These are phyloP conservation scores for Umbelopsis vinacea DNA, from an alignment of 192 early-diverging fungal species.

Conservation along the genomic window DNA sequence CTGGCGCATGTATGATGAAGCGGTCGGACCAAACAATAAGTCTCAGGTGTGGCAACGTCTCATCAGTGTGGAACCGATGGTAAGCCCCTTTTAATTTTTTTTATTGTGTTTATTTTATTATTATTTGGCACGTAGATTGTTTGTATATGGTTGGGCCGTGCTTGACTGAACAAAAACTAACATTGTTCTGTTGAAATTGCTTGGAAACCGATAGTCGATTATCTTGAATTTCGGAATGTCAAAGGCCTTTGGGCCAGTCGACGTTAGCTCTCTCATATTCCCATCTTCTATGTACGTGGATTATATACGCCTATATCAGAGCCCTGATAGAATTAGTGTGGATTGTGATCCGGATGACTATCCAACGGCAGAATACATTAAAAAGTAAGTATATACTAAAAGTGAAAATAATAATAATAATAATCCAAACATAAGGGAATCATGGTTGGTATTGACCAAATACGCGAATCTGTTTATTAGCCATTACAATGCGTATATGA, in stretches of 20 bases:
- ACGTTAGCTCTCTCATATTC: neutral
- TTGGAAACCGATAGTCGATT: neutral
- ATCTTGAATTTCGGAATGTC: conserved; percentile 22
- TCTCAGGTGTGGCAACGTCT: conserved; percentile 14
- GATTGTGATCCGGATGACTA: conserved; percentile 11
- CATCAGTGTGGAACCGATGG: conserved; percentile 24
- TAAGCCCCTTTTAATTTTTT: conserved; percentile 1
- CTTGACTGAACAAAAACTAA: neutral
- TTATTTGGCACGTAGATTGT: neutral
- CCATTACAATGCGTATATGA: conserved; percentile 22
- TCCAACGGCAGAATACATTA: conserved; percentile 15
- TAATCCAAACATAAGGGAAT: too few species aligned
- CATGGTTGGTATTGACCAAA: too few species aligned
- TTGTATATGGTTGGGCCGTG: neutral
- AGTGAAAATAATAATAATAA: neutral
- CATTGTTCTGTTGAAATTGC: neutral
- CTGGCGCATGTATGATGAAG: conserved; percentile 22
- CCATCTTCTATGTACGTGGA: conserved; percentile 10
- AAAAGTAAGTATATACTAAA: conserved; percentile 8
- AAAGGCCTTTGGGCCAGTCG: neutral
- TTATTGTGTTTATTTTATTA: neutral
- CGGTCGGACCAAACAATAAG: conserved; percentile 14
- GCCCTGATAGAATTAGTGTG: conserved; percentile 7
- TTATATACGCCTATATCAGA: conserved; percentile 13
- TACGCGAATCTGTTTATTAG: neutral